Conservation (phyloP, 371 early-diverging fungal species). For the Mucor circinelloides region DNA sequence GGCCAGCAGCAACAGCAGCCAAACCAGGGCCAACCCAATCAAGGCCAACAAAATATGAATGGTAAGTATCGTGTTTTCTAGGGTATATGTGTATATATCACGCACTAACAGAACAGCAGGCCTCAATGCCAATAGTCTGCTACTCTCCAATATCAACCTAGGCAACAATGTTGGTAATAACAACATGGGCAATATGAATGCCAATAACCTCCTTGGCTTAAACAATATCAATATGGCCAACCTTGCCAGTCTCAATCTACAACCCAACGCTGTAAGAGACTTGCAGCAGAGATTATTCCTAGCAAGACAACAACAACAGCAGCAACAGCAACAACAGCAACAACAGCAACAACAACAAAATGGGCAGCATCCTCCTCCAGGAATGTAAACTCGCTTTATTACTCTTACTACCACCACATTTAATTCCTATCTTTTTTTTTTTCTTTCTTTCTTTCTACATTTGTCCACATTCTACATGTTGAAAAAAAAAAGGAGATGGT, state of each 20-base stretch:
- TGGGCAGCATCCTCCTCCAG: conserved; percentile 24
- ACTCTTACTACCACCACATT: not conserved
- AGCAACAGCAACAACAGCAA: conserved; percentile 44
- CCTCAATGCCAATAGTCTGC: conserved; percentile 41
- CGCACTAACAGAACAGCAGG: conserved; percentile 10
- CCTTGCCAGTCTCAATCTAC: conserved; percentile 27
- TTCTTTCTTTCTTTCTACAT: conserved; percentile 19
- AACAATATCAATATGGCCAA: conserved; percentile 27
- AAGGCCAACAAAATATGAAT: conserved; percentile 28
- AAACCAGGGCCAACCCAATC: conserved; percentile 23
- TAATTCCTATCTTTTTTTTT: not conserved
- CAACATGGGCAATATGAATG: conserved; percentile 16
- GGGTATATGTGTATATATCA: not conserved
- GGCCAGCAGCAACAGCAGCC: conserved; percentile 19
- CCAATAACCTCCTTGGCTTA: conserved; percentile 28
- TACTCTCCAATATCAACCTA: conserved; percentile 47
- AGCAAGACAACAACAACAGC: conserved; percentile 44
- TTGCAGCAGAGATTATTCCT: conserved; percentile 35
- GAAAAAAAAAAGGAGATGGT: not conserved
- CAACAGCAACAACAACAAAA: conserved; percentile 44
- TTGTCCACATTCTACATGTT: conserved; percentile 28
- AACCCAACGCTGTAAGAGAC: conserved; percentile 37
- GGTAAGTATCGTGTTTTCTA: conserved; percentile 10
- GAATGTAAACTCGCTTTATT: conserved; percentile 14
- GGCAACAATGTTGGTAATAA: conserved; percentile 22